phyloP scores from a whole-genome alignment of 1,284 basidiomycete species.

The Spongispora temasekensis region DNA sequence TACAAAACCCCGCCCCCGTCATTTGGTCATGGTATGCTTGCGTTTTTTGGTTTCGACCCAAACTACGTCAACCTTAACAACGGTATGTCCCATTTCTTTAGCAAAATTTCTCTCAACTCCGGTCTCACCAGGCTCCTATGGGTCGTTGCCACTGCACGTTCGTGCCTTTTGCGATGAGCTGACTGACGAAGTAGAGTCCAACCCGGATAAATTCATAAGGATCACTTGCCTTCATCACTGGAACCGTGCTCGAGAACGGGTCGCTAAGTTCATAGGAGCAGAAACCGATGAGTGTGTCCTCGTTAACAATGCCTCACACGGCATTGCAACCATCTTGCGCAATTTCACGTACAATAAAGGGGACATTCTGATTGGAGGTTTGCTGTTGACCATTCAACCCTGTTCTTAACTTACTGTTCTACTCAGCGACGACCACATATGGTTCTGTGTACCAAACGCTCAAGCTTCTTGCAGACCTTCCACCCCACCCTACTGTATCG shows the following conservation, averaged over 20 bases:
- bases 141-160: conserved; percentile 65
- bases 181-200: conserved; percentile 51
- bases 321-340: conserved; percentile 63
- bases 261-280: conserved; percentile 65
- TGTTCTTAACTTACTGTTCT: too few relatives aligned
- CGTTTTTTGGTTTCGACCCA: conserved; percentile 54
- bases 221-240: conserved; percentile 40
- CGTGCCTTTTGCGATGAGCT: conserved; percentile 49
- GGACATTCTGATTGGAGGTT: conserved; percentile 45
- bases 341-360: conserved; percentile 55
- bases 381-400: too few relatives aligned
- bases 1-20: conserved; percentile 36
- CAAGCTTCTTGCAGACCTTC: conserved; percentile 60
- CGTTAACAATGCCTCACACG: conserved; percentile 66
- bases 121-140: conserved; percentile 59
- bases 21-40: conserved; percentile 55
- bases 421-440: conserved; percentile 68
- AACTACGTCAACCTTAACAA: conserved; percentile 67
- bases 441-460: conserved; percentile 56
- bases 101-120: background rate
- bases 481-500: conserved; percentile 53
- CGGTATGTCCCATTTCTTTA: conserved; percentile 40
- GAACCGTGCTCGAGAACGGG: conserved; percentile 41
- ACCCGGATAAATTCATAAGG: conserved; percentile 66
- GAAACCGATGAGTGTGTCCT: conserved; percentile 64